These are phyloP conservation scores for Cryptosporidium ubiquitum DNA, from an alignment of 169 alveolate species.

Conservation along the genomic window DNA sequence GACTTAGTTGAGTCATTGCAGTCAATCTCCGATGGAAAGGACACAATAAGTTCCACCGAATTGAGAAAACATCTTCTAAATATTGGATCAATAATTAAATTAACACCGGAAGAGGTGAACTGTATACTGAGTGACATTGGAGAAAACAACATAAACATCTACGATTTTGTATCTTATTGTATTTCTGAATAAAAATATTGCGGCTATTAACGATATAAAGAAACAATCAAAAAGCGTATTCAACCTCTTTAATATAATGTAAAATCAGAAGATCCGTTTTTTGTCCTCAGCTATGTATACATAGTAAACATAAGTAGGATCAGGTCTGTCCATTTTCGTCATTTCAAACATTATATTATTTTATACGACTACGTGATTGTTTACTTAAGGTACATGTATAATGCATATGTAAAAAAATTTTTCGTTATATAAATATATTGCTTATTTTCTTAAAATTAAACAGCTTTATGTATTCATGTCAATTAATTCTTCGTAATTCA, in stretches of 20 bases:
- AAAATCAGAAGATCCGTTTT: conserved; percentile 68
- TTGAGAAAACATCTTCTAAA: conserved; percentile 6
- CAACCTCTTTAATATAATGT: not conserved
- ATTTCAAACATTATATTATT: not conserved
- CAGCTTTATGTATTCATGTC: not conserved
- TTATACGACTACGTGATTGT: not conserved
- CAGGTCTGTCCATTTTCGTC: conserved; percentile 74
- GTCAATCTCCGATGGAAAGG: conserved; percentile 49
- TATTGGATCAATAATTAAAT: conserved; percentile 28
- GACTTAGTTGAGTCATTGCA: conserved; percentile 27
- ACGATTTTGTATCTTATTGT: conserved; percentile 64
- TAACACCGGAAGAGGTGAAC: conserved; percentile 53
- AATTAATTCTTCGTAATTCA: too few relatives aligned
- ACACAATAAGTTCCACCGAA: conserved; percentile 27
- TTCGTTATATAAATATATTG: not conserved
- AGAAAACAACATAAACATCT: conserved; percentile 37
- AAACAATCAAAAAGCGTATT: not conserved
- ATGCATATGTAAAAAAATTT: not conserved
- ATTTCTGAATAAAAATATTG: conserved; percentile 23
- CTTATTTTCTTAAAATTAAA: too few relatives aligned
- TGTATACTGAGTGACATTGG: conserved; percentile 63
- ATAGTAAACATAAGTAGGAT: conserved; percentile 40
- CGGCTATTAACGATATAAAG: not conserved
- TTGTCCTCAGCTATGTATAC: conserved; percentile 41
- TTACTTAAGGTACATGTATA: not conserved